These are phyloP conservation scores for Monosporozyma siamensis DNA, from an alignment of 805 yeast species.

Conservation along the genomic window DNA sequence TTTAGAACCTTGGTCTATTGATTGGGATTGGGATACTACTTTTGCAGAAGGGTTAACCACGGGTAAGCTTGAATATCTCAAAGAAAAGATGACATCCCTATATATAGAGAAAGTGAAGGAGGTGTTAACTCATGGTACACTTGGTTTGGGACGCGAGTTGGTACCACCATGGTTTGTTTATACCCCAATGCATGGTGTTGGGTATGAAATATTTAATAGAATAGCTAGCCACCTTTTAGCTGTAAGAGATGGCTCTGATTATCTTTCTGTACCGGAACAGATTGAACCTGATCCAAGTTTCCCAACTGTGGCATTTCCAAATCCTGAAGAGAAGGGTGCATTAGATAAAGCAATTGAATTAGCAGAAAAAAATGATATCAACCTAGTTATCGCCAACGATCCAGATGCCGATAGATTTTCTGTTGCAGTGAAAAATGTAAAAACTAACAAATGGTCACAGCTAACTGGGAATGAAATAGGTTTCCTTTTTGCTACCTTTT, in stretches of 20 bases:
- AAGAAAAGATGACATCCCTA: slow-evolving; percentile 33
- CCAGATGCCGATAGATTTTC: slow-evolving; percentile 97
- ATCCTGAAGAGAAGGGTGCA: slow-evolving; percentile 94
- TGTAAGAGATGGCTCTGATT: slow-evolving; percentile 31
- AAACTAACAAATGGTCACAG: slow-evolving; percentile 53
- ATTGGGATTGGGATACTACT: slow-evolving; percentile 39
- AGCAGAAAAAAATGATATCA: slow-evolving; percentile 39
- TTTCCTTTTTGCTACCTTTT: slow-evolving; percentile 62
- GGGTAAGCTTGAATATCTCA: slow-evolving; percentile 32
- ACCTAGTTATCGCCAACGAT: slow-evolving; percentile 76
- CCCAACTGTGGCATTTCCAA: slow-evolving; percentile 81
- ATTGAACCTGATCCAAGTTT: slow-evolving; percentile 73
- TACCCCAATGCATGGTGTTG: slow-evolving; percentile 96
- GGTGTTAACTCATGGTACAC: background rate
- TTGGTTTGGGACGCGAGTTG: slow-evolving; percentile 3
- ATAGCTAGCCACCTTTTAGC: slow-evolving; percentile 26
- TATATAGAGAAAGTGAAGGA: slow-evolving; percentile 35
- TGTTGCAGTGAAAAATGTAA: slow-evolving; percentile 47
- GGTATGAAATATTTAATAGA: slow-evolving; percentile 47
- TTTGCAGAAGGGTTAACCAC: slow-evolving; percentile 23
- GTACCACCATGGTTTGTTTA: slow-evolving; percentile 48
- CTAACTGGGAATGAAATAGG: slow-evolving; percentile 91
- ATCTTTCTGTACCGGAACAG: slow-evolving; percentile 51
- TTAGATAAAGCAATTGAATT: slow-evolving; percentile 54
- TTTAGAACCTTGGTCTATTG: slow-evolving; percentile 48